These are phyloP conservation scores for Trichomonas vaginalis DNA, from an alignment of 208 protist species.

Conservation along the genomic window DNA sequence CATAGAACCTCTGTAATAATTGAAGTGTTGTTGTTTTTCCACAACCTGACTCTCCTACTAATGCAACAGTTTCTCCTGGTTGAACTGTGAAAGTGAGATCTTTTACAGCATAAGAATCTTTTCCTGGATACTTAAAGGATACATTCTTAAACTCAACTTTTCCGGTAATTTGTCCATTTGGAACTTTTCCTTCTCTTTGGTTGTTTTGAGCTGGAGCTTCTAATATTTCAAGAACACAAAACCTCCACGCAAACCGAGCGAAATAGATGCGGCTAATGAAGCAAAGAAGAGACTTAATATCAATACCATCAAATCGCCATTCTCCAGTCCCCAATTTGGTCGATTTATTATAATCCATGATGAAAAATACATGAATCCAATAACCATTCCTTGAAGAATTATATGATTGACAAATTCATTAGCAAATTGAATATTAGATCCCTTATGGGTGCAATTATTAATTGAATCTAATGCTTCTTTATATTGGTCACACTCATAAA, in stretches of 20 bases:
- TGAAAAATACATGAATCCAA: neutral
- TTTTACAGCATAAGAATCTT: slow-evolving; percentile 30
- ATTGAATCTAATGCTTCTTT: neutral
- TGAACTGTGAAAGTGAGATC: slow-evolving; percentile 27
- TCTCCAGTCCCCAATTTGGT: neutral
- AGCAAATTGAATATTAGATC: neutral
- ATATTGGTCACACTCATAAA: neutral
- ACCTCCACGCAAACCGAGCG: neutral
- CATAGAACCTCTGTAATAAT: slow-evolving; percentile 51
- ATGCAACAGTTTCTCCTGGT: slow-evolving; percentile 35
- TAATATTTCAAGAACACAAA: neutral
- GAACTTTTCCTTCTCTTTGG: neutral
- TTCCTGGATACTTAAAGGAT: slow-evolving; percentile 38
- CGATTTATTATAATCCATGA: neutral
- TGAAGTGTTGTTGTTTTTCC: slow-evolving; percentile 54
- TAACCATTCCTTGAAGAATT: neutral
- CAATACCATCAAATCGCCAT: neutral
- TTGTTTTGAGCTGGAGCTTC: neutral
- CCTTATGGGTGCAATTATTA: neutral
- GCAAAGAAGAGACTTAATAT: neutral
- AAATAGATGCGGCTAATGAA: neutral
- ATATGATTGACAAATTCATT: neutral
- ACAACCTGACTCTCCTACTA: slow-evolving; percentile 51
- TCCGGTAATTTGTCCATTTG: slow-evolving; percentile 20
- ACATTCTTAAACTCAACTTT: slow-evolving; percentile 44